A percentile compares a stretch with the other conserved stretches of the same genome.
Conservation (phyloP, 192 early-diverging fungal genomes). For the Gonapodya prolifera region DNA sequence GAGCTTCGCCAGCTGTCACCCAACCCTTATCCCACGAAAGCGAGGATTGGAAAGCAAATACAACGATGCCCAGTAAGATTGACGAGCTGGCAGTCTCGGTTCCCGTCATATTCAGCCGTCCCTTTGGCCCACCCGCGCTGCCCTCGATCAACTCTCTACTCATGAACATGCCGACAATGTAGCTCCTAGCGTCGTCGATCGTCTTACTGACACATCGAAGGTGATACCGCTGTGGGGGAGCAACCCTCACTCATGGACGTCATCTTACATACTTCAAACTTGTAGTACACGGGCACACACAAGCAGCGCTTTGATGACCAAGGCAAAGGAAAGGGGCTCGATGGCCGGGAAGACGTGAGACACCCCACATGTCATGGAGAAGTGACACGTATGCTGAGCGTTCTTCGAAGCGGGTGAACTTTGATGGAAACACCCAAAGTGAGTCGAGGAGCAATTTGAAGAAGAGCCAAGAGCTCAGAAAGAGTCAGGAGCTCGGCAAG, state of each 20-base stretch:
- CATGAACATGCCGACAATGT: too few species aligned
- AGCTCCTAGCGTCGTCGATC: background rate
- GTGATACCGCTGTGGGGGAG: background rate
- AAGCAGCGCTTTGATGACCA: conserved; percentile 14
- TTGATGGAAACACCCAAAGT: background rate
- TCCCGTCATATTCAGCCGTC: too few species aligned
- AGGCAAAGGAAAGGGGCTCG: conserved; percentile 9
- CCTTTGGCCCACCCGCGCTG: too few species aligned
- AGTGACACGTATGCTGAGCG: background rate
- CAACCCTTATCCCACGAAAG: too few species aligned
- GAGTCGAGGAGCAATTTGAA: background rate
- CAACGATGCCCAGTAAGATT: too few species aligned
- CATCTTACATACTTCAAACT: background rate
- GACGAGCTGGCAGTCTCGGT: too few species aligned
- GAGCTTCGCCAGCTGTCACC: too few species aligned
- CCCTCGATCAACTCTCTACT: too few species aligned
- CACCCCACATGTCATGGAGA: background rate
- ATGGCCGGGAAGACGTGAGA: conserved; percentile 6
- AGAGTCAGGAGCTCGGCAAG: background rate
- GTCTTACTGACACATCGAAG: background rate
- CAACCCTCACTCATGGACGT: background rate
- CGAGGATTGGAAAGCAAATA: too few species aligned
- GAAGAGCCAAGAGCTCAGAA: background rate
- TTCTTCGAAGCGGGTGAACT: background rate
- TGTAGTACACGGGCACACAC: conserved; percentile 14